Evolutionary conservation across 2,329 filamentous ascomycete species (phyloP).

Genomic region (Colletotrichum sp.): DNA sequence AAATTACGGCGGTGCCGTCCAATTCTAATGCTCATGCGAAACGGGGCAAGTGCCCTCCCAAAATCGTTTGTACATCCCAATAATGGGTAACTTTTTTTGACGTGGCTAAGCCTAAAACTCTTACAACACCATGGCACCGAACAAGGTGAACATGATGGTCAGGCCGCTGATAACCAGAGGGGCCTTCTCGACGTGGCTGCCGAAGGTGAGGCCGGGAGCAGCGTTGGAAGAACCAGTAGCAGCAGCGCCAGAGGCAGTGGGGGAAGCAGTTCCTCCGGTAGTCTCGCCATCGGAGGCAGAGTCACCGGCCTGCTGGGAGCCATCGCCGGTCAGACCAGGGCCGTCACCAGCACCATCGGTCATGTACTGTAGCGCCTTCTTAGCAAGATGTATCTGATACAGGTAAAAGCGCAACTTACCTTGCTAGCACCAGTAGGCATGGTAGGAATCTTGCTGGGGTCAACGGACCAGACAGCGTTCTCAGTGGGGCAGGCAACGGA

Average conservation of each 20-base stretch:
- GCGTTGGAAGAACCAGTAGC: conserved; percentile 37
- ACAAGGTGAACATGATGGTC: conserved; percentile 39
- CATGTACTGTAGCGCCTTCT: conserved; percentile 47
- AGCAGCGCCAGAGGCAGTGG: conserved; percentile 38
- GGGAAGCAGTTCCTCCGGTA: conserved; percentile 44
- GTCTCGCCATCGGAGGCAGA: conserved; percentile 43
- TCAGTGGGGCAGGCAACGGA: conserved; percentile 54
- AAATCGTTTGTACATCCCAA: conserved; percentile 21
- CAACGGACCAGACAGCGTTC: conserved; percentile 56
- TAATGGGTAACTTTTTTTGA: neutral
- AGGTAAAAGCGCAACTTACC: conserved; percentile 13
- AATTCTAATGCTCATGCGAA: conserved; percentile 18
- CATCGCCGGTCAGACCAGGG: conserved; percentile 56
- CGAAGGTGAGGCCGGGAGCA: conserved; percentile 28
- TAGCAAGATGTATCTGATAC: neutral
- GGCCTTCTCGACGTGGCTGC: conserved; percentile 24
- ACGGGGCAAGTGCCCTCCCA: neutral
- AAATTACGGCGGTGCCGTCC: neutral
- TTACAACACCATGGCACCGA: conserved; percentile 47
- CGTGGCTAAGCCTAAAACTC: neutral
- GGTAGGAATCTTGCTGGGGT: conserved; percentile 53
- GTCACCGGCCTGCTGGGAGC: conserved; percentile 58
- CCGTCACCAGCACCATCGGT: conserved; percentile 57
- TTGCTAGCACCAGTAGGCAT: conserved; percentile 54
- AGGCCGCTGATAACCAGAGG: conserved; percentile 40